Evolutionary conservation across 306 rosid genomes (phyloP), one percentile per base, ranked within the genome.

Genomic region (Casuarina cunninghamiana): DNA sequence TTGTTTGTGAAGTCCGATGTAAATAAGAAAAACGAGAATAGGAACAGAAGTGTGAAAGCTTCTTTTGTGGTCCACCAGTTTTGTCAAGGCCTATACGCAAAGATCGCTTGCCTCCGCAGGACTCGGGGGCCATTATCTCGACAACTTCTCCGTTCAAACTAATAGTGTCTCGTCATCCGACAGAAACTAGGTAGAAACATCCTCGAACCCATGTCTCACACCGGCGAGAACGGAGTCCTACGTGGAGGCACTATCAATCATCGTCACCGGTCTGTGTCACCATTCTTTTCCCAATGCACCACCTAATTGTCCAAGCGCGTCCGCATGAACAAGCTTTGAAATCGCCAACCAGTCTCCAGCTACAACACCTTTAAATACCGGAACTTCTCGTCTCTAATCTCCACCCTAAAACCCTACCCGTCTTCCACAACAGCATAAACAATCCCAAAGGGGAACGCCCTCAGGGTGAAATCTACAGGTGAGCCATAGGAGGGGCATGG

Each of bases 301-400:
- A 26, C 32, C 32, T 26, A 26, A 26, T 26, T 26, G 77, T 77
- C 45, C 7, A 49, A 51, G 71, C 87, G 84, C 84, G 87, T 84
- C 69, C 11, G 21, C 16, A 50, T 16, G 80, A 77, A 77, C 63
- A 32, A 69, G 51, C 76, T 45, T 43, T 82, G 68, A 77, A 78
- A 39, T 67, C 15, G 26, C 65, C 7, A 5, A 1, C 13, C 12
- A 16, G 21, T 6, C 32, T n/a, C 19, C 42, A 39, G 41, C 54
- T 70, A 3, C 37, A 43, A 66, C 46, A 2, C 75, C 85, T 74
- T 61, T 72, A 61, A 45, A 69, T 41, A 74, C 62, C 63, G 0
- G 19, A 67, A 19, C 10, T 26, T 15, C 74, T 6, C 39, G n/a
- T 77, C 44, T 53, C 19, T 4, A 42, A 16, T 26, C 58, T 7